These are phyloP conservation scores for Citrullus colocynthis DNA, from an alignment of 306 rosid species.

Conservation along the genomic window DNA sequence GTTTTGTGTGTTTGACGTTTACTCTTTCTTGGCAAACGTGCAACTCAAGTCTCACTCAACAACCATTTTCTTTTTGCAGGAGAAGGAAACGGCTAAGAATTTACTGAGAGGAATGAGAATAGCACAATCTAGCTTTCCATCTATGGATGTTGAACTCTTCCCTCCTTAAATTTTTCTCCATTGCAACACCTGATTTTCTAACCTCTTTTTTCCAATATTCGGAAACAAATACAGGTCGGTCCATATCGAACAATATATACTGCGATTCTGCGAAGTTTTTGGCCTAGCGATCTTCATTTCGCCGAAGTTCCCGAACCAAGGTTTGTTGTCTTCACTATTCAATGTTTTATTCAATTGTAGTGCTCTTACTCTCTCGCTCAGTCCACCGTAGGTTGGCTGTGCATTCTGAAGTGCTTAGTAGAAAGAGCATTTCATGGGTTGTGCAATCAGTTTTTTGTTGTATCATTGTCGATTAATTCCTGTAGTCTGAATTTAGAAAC, in stretches of 20 bases:
- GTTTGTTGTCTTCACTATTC: not conserved
- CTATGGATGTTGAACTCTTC: conserved; percentile 73
- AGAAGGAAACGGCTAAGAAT: conserved; percentile 83
- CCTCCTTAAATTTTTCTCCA: conserved; percentile 35
- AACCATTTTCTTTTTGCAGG: conserved; percentile 30
- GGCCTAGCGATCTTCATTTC: not conserved
- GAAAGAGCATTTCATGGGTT: not conserved
- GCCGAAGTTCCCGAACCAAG: not conserved
- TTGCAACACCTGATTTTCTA: conserved; percentile 1
- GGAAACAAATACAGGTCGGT: not conserved
- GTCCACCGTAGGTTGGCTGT: not conserved
- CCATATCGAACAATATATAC: not conserved
- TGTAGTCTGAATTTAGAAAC: not conserved
- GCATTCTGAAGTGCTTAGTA: not conserved
- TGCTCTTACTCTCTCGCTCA: not conserved
- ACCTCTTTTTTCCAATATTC: not conserved
- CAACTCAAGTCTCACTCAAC: not conserved
- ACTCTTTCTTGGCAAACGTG: not conserved
- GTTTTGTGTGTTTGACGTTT: not conserved
- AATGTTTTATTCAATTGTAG: conserved; percentile 1
- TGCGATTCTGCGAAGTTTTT: not conserved
- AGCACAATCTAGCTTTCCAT: conserved; percentile 45
- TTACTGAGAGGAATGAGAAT: conserved; percentile 80
- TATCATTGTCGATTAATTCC: not conserved
- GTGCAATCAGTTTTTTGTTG: conserved; percentile 5